These are phyloP conservation scores for Elsinoe batatas DNA, from an alignment of 2,329 filamentous ascomycete genomes.

Conservation along the genomic window DNA sequence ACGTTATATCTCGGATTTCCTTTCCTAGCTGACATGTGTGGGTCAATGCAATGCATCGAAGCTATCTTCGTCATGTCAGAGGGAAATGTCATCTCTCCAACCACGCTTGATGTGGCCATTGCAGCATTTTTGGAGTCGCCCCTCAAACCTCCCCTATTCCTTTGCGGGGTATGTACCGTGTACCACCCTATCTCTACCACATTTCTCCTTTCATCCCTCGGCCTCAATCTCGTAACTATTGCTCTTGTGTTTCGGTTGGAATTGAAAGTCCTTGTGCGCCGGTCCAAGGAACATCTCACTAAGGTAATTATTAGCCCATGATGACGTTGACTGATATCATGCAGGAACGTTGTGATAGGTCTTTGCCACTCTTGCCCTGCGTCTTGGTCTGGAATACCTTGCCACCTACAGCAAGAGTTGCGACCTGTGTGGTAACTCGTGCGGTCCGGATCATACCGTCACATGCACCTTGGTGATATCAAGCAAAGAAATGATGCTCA, in stretches of 20 bases:
- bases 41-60: constrained; percentile 4
- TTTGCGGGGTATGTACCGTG: background rate
- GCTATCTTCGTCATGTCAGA: background rate
- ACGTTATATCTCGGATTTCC: background rate
- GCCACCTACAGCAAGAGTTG: no score
- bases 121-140: background rate
- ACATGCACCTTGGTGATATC: background rate
- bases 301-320: background rate
- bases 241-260: constrained; percentile 95
- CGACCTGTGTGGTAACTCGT: no score
- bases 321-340: background rate
- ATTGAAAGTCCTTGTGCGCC: constrained; percentile 80
- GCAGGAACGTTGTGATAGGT: constrained; percentile 6
- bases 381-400: constrained; percentile 7
- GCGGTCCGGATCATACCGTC: no score
- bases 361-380: constrained; percentile 15
- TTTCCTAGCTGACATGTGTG: background rate
- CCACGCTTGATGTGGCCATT: background rate
- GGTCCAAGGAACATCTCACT: constrained; percentile 98
- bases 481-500: constrained; percentile 31
- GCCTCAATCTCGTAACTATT: constrained; percentile 79
- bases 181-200: background rate
- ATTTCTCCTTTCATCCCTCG: constrained; percentile 41
- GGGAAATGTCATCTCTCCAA: background rate
- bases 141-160: background rate